Evolutionary conservation across 192 early-diverging fungal species (phyloP).

Genomic region (Coemansia sp.): DNA sequence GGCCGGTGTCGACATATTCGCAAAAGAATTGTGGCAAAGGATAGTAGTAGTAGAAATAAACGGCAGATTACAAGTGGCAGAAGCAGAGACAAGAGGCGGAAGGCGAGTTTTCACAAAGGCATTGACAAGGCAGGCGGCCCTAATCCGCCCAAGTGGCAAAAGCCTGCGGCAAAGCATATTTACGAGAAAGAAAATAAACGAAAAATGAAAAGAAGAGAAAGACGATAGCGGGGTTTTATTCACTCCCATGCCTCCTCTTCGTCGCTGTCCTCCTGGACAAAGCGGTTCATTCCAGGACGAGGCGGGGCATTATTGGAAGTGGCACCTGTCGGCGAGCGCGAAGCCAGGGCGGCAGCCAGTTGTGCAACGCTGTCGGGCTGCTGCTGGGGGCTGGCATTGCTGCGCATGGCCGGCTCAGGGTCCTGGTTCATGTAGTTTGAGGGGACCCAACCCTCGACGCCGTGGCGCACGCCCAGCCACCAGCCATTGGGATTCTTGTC

Average conservation of each 20-base stretch:
- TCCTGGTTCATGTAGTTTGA: slow-evolving; percentile 72
- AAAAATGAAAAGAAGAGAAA: slow-evolving; percentile 5
- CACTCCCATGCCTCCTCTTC: slow-evolving; percentile 42
- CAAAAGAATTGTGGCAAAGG: neutral
- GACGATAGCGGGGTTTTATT: neutral
- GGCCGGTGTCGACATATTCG: neutral
- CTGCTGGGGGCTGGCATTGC: slow-evolving; percentile 3
- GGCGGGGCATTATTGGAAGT: slow-evolving; percentile 22
- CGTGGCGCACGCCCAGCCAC: slow-evolving; percentile 55
- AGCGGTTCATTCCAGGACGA: slow-evolving; percentile 45
- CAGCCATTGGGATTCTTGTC: slow-evolving; percentile 63
- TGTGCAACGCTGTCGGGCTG: slow-evolving; percentile 40
- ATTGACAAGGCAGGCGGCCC: neutral
- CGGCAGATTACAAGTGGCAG: slow-evolving; percentile 2
- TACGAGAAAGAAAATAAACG: neutral
- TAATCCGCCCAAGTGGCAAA: neutral
- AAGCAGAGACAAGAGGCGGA: neutral
- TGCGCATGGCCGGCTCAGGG: slow-evolving; percentile 54
- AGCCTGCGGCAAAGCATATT: neutral
- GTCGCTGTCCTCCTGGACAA: slow-evolving; percentile 45
- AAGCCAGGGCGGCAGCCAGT: slow-evolving; percentile 47
- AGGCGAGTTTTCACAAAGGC: neutral
- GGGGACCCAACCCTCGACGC: slow-evolving; percentile 73
- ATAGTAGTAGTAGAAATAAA: slow-evolving; percentile 5
- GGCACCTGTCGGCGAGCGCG: slow-evolving; percentile 27